Evolutionary conservation across 768 basidiomycete genomes (phyloP).

Genomic region (Neoboletus brunneissimus): DNA sequence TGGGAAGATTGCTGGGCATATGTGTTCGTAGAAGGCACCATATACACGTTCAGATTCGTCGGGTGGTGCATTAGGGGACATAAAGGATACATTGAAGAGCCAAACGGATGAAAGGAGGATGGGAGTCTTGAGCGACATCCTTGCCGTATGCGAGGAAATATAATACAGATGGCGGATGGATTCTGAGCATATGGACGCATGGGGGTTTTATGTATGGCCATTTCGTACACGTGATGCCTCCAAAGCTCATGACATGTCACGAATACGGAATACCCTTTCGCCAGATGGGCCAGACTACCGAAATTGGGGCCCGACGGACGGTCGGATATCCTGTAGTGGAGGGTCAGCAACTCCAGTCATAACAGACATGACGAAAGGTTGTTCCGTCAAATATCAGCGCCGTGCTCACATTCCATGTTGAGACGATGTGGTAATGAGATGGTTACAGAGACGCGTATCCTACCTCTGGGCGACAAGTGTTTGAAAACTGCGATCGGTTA

Average conservation of each 20-base stretch:
- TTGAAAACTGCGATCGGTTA: neutral
- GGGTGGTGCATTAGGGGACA: slow-evolving; percentile 20
- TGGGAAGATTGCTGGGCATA: slow-evolving; percentile 23
- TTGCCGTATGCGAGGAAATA: neutral
- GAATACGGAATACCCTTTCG: neutral
- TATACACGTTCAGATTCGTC: slow-evolving; percentile 18
- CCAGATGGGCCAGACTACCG: neutral
- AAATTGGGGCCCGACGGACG: neutral
- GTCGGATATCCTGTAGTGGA: neutral
- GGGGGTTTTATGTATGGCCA: slow-evolving; percentile 10
- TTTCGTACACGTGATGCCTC: slow-evolving; percentile 17
- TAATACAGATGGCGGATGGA: neutral
- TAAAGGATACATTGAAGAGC: slow-evolving; percentile 30
- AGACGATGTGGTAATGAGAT: neutral
- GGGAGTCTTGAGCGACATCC: slow-evolving; percentile 22
- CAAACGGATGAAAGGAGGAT: slow-evolving; percentile 27
- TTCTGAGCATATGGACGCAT: neutral
- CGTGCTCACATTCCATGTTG: neutral
- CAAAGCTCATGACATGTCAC: neutral
- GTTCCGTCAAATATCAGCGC: neutral
- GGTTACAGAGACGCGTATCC: neutral
- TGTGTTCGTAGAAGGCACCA: slow-evolving; percentile 21
- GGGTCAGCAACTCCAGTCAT: neutral
- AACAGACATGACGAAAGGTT: neutral
- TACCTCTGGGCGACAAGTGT: neutral